Base-by-base conservation (phyloP, 31 red algal genomes). In the Endocladia muricata region DNA sequence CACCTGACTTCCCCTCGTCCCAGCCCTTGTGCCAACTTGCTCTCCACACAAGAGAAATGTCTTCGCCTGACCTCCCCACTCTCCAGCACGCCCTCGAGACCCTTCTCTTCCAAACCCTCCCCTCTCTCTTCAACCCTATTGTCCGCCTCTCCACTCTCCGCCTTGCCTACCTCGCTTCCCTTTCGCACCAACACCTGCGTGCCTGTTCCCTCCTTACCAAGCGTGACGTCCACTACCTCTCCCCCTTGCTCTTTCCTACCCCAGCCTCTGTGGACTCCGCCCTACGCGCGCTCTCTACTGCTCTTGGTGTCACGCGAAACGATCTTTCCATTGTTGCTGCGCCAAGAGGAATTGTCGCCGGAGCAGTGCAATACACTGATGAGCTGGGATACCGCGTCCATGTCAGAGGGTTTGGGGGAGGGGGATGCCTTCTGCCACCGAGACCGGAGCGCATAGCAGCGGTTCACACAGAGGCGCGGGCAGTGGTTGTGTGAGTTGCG, bases 151-250 rank as follows among this genome's bases (percentile, higher is more conserved):
- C 38, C 57, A 1, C 63, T 68, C 42, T 58, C 13, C 48, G 73
- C 26, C n/a, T 59, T 31, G 48, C 51, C 17, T 76, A 76, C 52
- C 52, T 76, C 31, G 43, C 48, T 22, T 58, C 73, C 25, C 3
- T 76, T 13, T 22, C 73, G 4, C 42, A 33, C 38, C 15, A 28
- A 26, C 49, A 54, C 42, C 64, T 85, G 22, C 21, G 28, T 41
- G 31, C 21, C 8, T 26, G 56, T 30, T 65, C 30, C 31, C 57
- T 83, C n/a, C 7, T 81, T 21, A 91, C 88, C 3, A 91, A 91
- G 65, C 73, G 88, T 30, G 88, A 91, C 73, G 34, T 91, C 5
- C 72, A 78, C 61, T 91, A 91, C 71, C 56, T 80, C 35, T 73
- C 44, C 25, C 64, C 42, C 21, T n/a, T 60, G 38, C 32, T 91